Percentiles rank a stretch among this genome's conserved stretches.
Evolutionary conservation across 495 filamentous ascomycete species (phyloP).

Genomic region (Polyplosphaeria fusca): DNA sequence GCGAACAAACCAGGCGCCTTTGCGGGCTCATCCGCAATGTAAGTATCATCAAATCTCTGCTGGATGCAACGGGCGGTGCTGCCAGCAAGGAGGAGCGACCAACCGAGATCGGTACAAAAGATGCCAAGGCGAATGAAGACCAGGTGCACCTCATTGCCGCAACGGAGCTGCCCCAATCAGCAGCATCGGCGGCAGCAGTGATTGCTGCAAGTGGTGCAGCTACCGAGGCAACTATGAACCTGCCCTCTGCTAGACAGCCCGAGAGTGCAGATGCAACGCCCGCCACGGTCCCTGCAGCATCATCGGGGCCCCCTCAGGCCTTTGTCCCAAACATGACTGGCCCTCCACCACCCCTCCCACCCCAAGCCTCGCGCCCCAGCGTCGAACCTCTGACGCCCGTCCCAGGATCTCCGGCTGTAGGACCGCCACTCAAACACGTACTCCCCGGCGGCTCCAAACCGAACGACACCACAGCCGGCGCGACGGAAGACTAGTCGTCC

Average conservation of each 20-base stretch:
- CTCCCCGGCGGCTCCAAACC: no score
- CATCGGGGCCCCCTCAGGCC: slow-evolving; percentile 1
- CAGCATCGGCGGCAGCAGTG: slow-evolving; percentile 14
- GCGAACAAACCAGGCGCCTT: background rate
- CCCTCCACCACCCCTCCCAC: no score
- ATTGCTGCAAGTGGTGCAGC: slow-evolving; percentile 23
- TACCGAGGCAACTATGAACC: background rate
- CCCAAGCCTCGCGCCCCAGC: background rate
- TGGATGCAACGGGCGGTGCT: background rate
- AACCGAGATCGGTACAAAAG: no score
- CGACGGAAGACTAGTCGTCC: no score
- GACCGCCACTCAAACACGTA: no score
- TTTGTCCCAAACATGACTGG: slow-evolving; percentile 25
- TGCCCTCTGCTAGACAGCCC: background rate
- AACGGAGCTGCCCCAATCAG: background rate
- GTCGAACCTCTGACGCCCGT: background rate
- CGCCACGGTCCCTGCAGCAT: background rate
- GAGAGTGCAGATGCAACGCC: background rate
- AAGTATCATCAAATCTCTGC: background rate
- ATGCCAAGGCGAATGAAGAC: no score
- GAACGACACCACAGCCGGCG: no score
- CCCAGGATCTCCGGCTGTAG: background rate
- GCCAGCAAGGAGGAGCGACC: no score
- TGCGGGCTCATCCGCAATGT: background rate
- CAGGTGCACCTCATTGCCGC: background rate